Evolutionary conservation across 1,139 yeast species (phyloP).

Genomic region (Pichia sp.): DNA sequence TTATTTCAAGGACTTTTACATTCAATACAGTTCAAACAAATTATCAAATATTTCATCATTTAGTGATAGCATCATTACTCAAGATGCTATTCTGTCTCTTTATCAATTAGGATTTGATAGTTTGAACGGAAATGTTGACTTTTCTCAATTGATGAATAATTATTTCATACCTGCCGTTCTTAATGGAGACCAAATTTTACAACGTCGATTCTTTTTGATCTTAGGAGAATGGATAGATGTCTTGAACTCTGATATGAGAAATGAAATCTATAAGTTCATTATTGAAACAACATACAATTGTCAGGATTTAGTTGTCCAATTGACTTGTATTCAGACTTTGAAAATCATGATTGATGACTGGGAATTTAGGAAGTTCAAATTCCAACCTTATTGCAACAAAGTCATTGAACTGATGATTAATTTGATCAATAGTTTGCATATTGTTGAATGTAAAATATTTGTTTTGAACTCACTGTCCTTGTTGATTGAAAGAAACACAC

Average conservation of each 20-base stretch:
- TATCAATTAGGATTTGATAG: conserved; percentile 71
- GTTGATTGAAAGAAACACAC: conserved; percentile 57
- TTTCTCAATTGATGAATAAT: conserved; percentile 36
- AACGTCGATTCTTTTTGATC: conserved; percentile 69
- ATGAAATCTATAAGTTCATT: conserved; percentile 53
- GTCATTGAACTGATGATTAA: conserved; percentile 42
- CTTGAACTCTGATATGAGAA: conserved; percentile 49
- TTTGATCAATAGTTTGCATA: conserved; percentile 38
- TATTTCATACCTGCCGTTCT: conserved; percentile 53
- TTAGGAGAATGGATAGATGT: conserved; percentile 76
- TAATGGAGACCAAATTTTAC: conserved; percentile 44
- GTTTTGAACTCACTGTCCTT: conserved; percentile 60
- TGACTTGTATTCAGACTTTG: conserved; percentile 70
- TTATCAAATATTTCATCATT: conserved; percentile 27
- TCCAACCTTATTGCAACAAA: conserved; percentile 54
- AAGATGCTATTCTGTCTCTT: conserved; percentile 74
- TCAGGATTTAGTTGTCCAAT: conserved; percentile 66
- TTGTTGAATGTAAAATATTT: conserved; percentile 69
- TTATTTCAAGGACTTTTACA: conserved; percentile 53
- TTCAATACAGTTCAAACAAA: conserved; percentile 53
- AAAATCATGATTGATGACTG: conserved; percentile 72
- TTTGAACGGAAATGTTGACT: conserved; percentile 51
- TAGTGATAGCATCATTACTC: conserved; percentile 29
- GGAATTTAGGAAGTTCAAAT: conserved; percentile 65
- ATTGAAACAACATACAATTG: conserved; percentile 28